These are phyloP conservation scores for Penicillium silybi DNA, from an alignment of 495 filamentous ascomycete genomes.

Conservation along the genomic window DNA sequence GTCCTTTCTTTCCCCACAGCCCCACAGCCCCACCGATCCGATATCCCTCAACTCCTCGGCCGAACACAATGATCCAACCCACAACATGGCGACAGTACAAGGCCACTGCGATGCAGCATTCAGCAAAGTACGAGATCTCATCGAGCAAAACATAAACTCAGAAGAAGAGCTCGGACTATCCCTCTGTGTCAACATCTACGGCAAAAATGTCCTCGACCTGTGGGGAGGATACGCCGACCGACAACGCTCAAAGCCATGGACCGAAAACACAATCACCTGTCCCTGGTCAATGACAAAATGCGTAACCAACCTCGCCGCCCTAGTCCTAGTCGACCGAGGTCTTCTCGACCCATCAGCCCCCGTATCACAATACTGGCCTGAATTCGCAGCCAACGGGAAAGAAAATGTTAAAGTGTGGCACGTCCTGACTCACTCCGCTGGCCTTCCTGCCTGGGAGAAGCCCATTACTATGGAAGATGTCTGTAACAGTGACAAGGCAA, in stretches of 20 bases:
- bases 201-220: slow-evolving; percentile 27
- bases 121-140: slow-evolving; percentile 11
- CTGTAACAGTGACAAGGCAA: slow-evolving; percentile 12
- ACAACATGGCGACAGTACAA: slow-evolving; percentile 20
- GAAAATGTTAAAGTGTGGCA: slow-evolving; percentile 22
- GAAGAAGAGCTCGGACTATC: slow-evolving; percentile 26
- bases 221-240: slow-evolving; percentile 26
- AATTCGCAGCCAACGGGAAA: slow-evolving; percentile 27
- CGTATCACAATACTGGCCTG: slow-evolving; percentile 30
- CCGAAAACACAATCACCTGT: slow-evolving; percentile 22
- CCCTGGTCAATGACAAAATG: slow-evolving; percentile 27
- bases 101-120: slow-evolving; percentile 22
- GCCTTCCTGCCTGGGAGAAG: slow-evolving; percentile 19
- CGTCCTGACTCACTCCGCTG: slow-evolving; percentile 22
- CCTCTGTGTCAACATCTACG: slow-evolving; percentile 27
- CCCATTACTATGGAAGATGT: slow-evolving; percentile 23
- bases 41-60: too few relatives aligned
- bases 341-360: slow-evolving; percentile 19
- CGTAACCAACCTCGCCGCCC: slow-evolving; percentile 22
- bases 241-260: slow-evolving; percentile 17
- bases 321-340: slow-evolving; percentile 24
- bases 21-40: too few relatives aligned
- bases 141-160: slow-evolving; percentile 12
- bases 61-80: not conserved
- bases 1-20: too few relatives aligned